Evolutionary conservation across 2,329 filamentous ascomycete genomes (phyloP).

Genomic region (Trichoderma semiorbis): DNA sequence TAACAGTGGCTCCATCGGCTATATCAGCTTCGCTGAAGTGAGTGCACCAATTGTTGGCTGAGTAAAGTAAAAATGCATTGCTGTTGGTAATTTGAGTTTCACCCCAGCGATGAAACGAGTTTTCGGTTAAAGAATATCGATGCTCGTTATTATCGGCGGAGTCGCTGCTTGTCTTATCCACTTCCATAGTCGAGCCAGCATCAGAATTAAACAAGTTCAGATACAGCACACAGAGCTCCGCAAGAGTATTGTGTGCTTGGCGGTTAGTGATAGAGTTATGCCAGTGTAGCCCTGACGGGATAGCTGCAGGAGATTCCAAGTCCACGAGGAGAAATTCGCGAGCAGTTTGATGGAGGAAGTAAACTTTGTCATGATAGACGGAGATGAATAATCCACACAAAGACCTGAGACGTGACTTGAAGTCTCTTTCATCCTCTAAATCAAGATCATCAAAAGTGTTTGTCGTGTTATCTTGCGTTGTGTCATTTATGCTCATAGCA

Average conservation of each 20-base stretch:
- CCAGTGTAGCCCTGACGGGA: neutral
- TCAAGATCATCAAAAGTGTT: neutral
- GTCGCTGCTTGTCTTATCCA: rapidly evolving
- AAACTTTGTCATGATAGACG: neutral
- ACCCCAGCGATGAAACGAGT: too few species aligned
- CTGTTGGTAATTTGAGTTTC: too few species aligned
- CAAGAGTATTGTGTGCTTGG: neutral
- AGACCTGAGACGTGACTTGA: neutral
- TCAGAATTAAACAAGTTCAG: neutral
- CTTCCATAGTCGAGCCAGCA: rapidly evolving
- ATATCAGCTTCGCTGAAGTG: rapidly evolving
- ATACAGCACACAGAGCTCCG: neutral
- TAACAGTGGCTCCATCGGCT: rapidly evolving
- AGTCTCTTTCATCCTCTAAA: neutral
- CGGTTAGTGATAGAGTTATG: neutral
- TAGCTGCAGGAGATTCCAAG: neutral
- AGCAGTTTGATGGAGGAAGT: neutral
- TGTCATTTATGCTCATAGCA: neutral
- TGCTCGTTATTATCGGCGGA: too few species aligned
- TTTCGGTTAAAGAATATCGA: too few species aligned
- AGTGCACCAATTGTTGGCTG: neutral
- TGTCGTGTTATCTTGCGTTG: neutral
- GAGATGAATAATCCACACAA: neutral
- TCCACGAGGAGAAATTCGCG: neutral
- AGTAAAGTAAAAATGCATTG: neutral